These are phyloP conservation scores for Clausena lansium DNA, from an alignment of 345 rosid species.

Conservation along the genomic window DNA sequence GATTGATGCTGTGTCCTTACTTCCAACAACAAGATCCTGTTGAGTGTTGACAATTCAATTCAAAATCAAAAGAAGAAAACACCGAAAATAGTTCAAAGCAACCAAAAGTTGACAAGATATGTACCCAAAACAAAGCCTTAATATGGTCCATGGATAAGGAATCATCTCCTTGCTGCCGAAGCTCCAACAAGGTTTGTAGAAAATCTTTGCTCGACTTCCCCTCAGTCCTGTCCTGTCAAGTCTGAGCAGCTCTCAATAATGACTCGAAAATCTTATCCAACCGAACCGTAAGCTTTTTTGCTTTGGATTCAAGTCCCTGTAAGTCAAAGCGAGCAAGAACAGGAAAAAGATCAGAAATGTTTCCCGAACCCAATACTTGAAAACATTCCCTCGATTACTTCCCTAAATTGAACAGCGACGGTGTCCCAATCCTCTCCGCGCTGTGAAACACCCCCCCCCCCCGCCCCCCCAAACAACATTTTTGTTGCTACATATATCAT, in stretches of 20 bases:
- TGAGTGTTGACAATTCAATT: background rate
- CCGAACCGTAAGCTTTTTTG: constrained; percentile 14
- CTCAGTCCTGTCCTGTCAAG: constrained; percentile 13
- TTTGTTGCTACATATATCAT: constrained; percentile 35
- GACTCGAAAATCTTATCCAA: constrained; percentile 30
- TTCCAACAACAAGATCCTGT: constrained; percentile 4
- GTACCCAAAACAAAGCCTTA: constrained; percentile 18
- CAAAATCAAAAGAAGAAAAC: background rate
- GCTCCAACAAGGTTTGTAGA: constrained; percentile 27
- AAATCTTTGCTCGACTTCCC: constrained; percentile 23
- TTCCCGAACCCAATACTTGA: constrained; percentile 40
- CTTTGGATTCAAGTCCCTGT: constrained; percentile 45
- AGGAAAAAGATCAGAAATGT: constrained; percentile 53
- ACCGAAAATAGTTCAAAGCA: too few species aligned
- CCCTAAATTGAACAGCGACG: constrained; percentile 36
- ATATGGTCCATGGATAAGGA: constrained; percentile 11
- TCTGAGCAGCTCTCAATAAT: constrained; percentile 9
- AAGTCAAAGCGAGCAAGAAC: constrained; percentile 45
- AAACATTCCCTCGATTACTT: constrained; percentile 24
- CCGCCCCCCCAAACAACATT: too few species aligned
- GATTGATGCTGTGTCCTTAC: constrained; percentile 3
- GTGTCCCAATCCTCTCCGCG: constrained; percentile 32
- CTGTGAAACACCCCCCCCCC: constrained; percentile 49
- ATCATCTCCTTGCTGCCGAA: constrained; percentile 5
- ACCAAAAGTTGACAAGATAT: background rate